phyloP scores from a whole-genome alignment of 225 moss, liverwort and hornwort genomes.

The Bryum argenteum region DNA sequence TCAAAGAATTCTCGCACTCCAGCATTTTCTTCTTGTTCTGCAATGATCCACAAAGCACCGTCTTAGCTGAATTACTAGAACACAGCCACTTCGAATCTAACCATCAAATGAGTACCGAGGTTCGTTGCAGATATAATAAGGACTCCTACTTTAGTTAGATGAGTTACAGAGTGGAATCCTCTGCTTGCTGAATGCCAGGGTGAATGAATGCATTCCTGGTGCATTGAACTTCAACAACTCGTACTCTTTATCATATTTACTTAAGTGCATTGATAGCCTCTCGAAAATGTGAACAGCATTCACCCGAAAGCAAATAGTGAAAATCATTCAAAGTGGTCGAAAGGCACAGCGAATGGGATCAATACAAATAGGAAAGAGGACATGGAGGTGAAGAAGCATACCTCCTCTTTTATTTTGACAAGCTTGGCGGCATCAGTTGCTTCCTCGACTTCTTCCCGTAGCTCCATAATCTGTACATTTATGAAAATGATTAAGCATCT shows the following conservation, averaged over 20 bases:
- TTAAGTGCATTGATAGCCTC: neutral
- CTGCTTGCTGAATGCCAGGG: too few species aligned
- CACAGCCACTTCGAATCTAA: constrained; percentile 6
- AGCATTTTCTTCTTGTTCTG: constrained; percentile 70
- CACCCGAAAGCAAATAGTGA: too few species aligned
- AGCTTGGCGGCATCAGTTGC: constrained; percentile 55
- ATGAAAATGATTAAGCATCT: constrained; percentile 12
- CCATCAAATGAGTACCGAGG: neutral
- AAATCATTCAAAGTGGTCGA: neutral
- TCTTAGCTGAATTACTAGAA: constrained; percentile 1
- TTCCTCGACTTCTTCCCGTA: constrained; percentile 77
- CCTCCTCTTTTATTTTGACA: constrained; percentile 59
- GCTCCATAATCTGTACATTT: constrained; percentile 79
- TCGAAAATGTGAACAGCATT: neutral
- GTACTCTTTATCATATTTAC: neutral
- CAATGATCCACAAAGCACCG: constrained; percentile 22
- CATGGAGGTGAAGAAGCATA: constrained; percentile 28
- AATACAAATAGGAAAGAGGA: constrained; percentile 1
- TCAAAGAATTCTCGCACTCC: constrained; percentile 58
- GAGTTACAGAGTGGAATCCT: too few species aligned
- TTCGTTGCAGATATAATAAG: constrained; percentile 5
- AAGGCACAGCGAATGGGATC: neutral
- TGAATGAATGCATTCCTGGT: too few species aligned
- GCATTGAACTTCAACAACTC: neutral
- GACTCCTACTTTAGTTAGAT: neutral